Percentiles rank a stretch among this genome's conserved stretches.
Evolutionary conservation across 2,329 filamentous ascomycete species (phyloP).

Genomic region (Aspergillus sp.): DNA sequence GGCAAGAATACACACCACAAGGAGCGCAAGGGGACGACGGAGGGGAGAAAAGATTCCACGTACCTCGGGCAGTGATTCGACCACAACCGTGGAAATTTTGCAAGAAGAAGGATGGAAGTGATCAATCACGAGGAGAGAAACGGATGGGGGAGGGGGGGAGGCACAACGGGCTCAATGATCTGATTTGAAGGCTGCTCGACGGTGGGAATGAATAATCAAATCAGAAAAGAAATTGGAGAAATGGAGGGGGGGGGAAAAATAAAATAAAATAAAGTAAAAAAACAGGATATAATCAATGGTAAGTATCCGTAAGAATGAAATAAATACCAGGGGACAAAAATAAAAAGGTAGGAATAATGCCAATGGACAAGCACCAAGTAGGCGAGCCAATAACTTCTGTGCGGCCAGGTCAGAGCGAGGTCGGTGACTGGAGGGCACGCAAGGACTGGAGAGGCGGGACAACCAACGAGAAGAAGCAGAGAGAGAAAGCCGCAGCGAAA

Average conservation of each 20-base stretch:
- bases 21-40: conserved; percentile 5
- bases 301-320: background rate
- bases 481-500: conserved; percentile 33
- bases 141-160: conserved; percentile 17
- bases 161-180: conserved; percentile 20
- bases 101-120: background rate
- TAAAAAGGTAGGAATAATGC: background rate
- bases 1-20: background rate
- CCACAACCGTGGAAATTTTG: conserved; percentile 7
- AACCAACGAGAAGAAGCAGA: conserved; percentile 44
- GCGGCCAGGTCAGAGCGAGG: conserved; percentile 19
- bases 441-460: conserved; percentile 31
- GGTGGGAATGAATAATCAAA: conserved; percentile 22
- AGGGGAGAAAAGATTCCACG: conserved; percentile 4
- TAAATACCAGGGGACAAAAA: background rate
- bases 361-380: background rate
- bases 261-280: conserved; percentile 6
- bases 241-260: conserved; percentile 14
- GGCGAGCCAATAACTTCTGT: conserved; percentile 21
- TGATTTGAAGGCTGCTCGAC: conserved; percentile 15
- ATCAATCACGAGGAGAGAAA: conserved; percentile 13
- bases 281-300: background rate
- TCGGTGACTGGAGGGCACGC: conserved; percentile 27
- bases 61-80: conserved; percentile 7
- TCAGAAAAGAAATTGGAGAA: background rate